These are phyloP conservation scores for Marasmius oreades DNA, from an alignment of 1,284 basidiomycete genomes.

Conservation along the genomic window DNA sequence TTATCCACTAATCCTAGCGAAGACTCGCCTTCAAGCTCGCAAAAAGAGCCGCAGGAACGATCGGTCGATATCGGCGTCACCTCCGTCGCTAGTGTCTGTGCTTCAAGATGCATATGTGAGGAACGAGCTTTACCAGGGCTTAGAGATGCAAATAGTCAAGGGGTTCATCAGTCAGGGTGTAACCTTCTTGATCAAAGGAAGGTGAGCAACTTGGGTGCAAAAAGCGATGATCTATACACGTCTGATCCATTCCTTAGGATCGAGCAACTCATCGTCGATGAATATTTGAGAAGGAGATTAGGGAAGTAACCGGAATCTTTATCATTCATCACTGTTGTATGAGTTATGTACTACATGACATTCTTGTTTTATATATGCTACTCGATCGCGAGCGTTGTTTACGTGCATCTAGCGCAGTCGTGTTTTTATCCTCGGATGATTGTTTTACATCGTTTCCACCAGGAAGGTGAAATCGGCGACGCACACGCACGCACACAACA, in stretches of 20 bases:
- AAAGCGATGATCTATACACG: background rate
- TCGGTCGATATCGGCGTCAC: slow-evolving; percentile 16
- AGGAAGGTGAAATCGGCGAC: too few species aligned
- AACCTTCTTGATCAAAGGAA: slow-evolving; percentile 53
- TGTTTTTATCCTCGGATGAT: too few species aligned
- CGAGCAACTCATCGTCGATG: slow-evolving; percentile 33
- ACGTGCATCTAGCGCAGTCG: too few species aligned
- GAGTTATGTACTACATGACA: background rate
- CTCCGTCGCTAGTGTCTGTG: slow-evolving; percentile 23
- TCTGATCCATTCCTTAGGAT: slow-evolving; percentile 23
- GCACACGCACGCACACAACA: background rate
- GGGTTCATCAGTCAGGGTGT: slow-evolving; percentile 54
- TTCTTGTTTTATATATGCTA: too few species aligned
- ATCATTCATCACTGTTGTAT: background rate
- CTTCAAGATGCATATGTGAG: slow-evolving; percentile 30
- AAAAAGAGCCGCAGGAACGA: slow-evolving; percentile 8
- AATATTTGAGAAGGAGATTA: slow-evolving; percentile 24
- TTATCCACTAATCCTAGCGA: slow-evolving; percentile 55
- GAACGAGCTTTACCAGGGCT: slow-evolving; percentile 46
- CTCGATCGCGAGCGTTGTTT: too few species aligned
- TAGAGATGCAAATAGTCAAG: slow-evolving; percentile 50
- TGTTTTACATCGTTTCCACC: too few species aligned
- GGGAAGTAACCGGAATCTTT: background rate
- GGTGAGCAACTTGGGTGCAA: slow-evolving; percentile 26
- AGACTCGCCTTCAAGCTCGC: slow-evolving; percentile 48